Base-by-base conservation (phyloP, 352 stramenopile species). In the Globisporangium paroecandrum region DNA sequence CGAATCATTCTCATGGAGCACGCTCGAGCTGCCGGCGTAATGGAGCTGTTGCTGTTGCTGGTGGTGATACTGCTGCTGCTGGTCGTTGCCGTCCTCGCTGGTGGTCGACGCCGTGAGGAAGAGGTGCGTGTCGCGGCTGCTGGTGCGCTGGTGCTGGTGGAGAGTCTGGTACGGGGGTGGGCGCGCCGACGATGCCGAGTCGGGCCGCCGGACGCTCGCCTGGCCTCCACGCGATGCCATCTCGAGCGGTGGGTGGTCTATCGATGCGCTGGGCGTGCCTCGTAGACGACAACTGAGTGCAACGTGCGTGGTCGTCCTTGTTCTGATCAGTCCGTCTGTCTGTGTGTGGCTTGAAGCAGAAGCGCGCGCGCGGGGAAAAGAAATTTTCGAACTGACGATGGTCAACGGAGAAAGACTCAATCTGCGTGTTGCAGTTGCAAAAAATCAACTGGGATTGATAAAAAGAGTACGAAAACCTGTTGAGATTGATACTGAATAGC, bases 171-270 rank as follows among this genome's bases (percentile, higher is more conserved):
- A 24, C 62, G 36, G 29, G 15, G 60, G 36, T 13, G 22, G 38
- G 2, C 29, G 36, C 5, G 54, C 54, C 24, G 55, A 46, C 27
- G 32, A 32, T 15, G 32, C 56, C 10, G 56, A 62, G 29, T 68
- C 63, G 8, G 64, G 64, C 3, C 56, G 64, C 1, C 64, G 64
- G 5, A 69, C 64, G 36, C 32, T 69, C 57, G 63, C 63, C 57
- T 68, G 63, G 3, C 53, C 62, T 20, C 22, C 47, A 36, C 62
- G 46, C 7, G 46, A 54, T 32, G 64, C 46, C 64, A 69, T 69
- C 43, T n/a, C 22, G 15, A 9, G 8, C 43, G 41, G 24, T 15
- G 22, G 22, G 46, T 54, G 47, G 13, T 36, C 54, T 58, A 27
- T 59, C 54, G 12, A 43, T 12, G 36, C 36, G 10, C 36, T 43